Percentiles rank a stretch among this genome's conserved stretches.
phyloP scores from a whole-genome alignment of 2,329 filamentous ascomycete species.

The Madurella mycetomatis region DNA sequence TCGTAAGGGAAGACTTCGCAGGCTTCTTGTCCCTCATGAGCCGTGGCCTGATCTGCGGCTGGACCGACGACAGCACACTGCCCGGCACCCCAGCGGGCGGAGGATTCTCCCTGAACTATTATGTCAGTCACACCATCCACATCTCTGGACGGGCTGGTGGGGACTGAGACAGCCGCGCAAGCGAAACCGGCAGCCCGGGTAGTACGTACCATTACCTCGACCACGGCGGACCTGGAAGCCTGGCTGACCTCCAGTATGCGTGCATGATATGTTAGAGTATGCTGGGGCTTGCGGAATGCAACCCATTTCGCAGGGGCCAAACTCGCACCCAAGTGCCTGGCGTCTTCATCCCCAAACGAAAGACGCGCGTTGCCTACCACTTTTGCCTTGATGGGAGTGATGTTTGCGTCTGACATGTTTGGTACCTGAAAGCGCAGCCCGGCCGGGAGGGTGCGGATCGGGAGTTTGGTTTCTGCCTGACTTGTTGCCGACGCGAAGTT shows the following conservation, averaged over 20 bases:
- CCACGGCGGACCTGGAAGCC: background rate
- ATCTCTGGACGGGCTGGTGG: background rate
- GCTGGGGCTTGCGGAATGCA: conserved; percentile 10
- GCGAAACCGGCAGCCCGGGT: background rate
- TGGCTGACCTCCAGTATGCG: conserved; percentile 20
- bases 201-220: background rate
- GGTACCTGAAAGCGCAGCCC: conserved; percentile 39
- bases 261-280: conserved; percentile 1
- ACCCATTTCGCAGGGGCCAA: conserved; percentile 16
- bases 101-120: background rate
- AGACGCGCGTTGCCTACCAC: background rate
- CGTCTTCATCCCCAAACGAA: conserved; percentile 5
- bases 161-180: too few species aligned
- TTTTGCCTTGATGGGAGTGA: background rate
- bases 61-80: background rate
- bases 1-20: conserved; percentile 41
- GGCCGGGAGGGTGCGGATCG: conserved; percentile 41
- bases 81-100: background rate
- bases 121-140: background rate
- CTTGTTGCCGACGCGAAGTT: background rate
- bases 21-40: background rate
- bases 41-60: too few species aligned
- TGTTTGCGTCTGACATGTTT: conserved; percentile 5
- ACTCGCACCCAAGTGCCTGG: background rate
- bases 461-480: conserved; percentile 22